Conservation (phyloP, 257 asterid species). For the Schizonepeta tenuifolia region DNA sequence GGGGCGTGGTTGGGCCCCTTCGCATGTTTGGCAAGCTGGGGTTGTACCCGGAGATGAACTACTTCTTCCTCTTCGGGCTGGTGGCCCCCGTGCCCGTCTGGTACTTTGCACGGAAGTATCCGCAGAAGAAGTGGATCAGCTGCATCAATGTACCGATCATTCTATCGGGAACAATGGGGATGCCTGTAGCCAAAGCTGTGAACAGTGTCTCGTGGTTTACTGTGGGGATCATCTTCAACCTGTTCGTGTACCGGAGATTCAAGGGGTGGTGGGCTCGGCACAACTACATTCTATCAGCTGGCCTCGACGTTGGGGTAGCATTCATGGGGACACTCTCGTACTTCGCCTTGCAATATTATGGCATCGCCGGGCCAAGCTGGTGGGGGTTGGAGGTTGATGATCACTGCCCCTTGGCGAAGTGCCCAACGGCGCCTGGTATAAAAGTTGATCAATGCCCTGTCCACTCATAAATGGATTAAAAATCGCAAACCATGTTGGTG, state of each 20-base stretch:
- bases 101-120: constrained; percentile 54
- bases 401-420: constrained; percentile 65
- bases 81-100: constrained; percentile 63
- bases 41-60: constrained; percentile 60
- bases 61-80: constrained; percentile 68
- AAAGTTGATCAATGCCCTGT: constrained; percentile 59
- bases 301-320: constrained; percentile 76
- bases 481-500: not conserved
- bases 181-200: constrained; percentile 64
- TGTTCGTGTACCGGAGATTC: constrained; percentile 50
- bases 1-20: constrained; percentile 78
- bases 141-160: constrained; percentile 57
- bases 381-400: constrained; percentile 69
- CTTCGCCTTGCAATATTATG: constrained; percentile 50
- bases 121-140: constrained; percentile 63
- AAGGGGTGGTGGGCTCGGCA: constrained; percentile 89
- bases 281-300: constrained; percentile 67
- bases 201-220: constrained; percentile 60
- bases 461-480: not conserved
- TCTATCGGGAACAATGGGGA: constrained; percentile 52
- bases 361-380: constrained; percentile 61
- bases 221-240: constrained; percentile 60
- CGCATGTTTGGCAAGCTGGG: constrained; percentile 79
- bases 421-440: constrained; percentile 70
- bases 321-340: constrained; percentile 69